Conservation (phyloP, 345 rosid genomes). For the Eucalyptus pauciflora region DNA sequence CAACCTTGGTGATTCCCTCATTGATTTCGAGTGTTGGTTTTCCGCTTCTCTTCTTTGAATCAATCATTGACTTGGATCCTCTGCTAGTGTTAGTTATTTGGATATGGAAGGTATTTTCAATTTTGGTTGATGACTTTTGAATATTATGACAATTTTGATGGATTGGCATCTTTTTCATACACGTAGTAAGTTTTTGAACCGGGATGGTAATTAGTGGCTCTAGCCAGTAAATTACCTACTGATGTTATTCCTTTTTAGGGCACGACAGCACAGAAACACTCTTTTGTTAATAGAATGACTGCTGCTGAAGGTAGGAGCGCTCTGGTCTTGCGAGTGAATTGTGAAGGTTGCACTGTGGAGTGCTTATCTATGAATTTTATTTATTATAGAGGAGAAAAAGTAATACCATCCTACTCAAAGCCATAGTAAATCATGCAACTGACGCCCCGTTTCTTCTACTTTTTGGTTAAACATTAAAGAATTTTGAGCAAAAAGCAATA, state of each 20-base stretch:
- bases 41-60: no score
- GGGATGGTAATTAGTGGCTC: background rate
- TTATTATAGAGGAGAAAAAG: background rate
- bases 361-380: background rate
- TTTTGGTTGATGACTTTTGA: background rate
- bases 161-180: background rate
- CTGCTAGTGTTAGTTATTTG: no score
- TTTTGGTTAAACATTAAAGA: no score
- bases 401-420: background rate
- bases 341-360: background rate
- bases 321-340: background rate
- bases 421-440: background rate
- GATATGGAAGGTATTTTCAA: no score
- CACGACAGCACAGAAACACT: background rate
- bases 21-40: no score
- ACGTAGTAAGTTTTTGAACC: background rate
- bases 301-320: background rate
- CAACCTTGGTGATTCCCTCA: background rate
- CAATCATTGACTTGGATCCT: no score
- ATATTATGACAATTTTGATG: background rate
- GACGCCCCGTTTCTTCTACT: background rate
- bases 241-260: background rate
- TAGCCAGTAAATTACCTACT: background rate
- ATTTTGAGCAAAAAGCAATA: background rate
- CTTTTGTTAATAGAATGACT: background rate